Conservation (phyloP, 805 yeast species). For the Wickerhamiella spandovensis region DNA sequence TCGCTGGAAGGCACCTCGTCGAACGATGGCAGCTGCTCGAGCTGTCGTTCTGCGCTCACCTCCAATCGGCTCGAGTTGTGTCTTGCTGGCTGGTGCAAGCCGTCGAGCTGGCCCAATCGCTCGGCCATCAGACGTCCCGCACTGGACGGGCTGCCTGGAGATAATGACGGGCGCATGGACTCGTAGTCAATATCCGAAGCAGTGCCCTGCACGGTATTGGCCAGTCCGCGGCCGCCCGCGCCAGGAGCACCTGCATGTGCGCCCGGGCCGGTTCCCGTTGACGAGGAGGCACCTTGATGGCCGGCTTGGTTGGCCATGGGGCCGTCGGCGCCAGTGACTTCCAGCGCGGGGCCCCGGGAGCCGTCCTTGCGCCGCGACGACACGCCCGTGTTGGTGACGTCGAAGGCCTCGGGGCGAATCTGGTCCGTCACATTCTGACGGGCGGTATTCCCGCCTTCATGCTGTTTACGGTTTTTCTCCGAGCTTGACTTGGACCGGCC, state of each 20-base stretch:
- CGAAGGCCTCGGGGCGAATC: conserved; percentile 22
- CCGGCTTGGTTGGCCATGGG: not conserved
- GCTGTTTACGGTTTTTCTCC: conserved; percentile 17
- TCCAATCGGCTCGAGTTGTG: conserved; percentile 89
- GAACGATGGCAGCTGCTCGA: conserved; percentile 67
- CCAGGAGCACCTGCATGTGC: not conserved
- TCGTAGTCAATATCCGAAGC: not conserved
- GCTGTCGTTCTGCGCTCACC: conserved; percentile 52
- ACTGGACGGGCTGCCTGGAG: not conserved
- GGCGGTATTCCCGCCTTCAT: not conserved
- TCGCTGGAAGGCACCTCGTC: conserved; percentile 80
- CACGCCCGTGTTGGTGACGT: conserved; percentile 18
- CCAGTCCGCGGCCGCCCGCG: not conserved
- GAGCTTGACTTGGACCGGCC: conserved; percentile 20
- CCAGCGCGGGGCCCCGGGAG: conserved; percentile 4
- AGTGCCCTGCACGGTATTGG: not conserved
- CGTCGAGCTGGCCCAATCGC: conserved; percentile 56
- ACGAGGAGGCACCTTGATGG: not conserved
- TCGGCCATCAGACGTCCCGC: conserved; percentile 37
- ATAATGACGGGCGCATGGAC: not conserved
- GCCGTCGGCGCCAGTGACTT: conserved; percentile 3
- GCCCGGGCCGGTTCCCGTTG: not conserved
- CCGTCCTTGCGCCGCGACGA: conserved; percentile 15
- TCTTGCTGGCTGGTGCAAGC: conserved; percentile 68
- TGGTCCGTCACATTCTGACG: conserved; percentile 1